A percentile compares a stretch with the other conserved stretches of the same genome.
These are phyloP conservation scores for Penicillium waksmanii DNA, from an alignment of 495 filamentous ascomycete species.

Conservation along the genomic window DNA sequence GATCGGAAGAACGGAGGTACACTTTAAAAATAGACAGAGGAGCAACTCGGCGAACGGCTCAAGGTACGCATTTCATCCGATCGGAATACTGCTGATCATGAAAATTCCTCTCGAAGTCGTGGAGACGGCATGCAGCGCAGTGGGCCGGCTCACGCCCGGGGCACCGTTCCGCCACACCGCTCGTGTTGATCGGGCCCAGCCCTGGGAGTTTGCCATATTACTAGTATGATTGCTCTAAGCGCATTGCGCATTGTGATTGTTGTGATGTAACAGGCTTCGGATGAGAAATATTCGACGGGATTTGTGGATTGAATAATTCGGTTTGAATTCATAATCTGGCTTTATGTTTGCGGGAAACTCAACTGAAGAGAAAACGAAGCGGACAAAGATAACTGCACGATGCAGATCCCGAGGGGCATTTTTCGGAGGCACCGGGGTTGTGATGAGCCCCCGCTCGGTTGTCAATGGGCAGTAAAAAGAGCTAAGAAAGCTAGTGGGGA, in stretches of 20 bases:
- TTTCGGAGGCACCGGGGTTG: not conserved
- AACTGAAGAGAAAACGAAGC: too few relatives aligned
- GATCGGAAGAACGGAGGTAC: too few relatives aligned
- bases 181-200: not conserved
- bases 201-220: not conserved
- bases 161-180: not conserved
- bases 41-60: not conserved
- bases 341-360: too few relatives aligned
- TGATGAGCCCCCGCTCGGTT: not conserved
- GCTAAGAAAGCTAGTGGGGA: not conserved
- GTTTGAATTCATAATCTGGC: too few relatives aligned
- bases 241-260: too few relatives aligned
- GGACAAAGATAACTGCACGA: not conserved
- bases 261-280: too few relatives aligned
- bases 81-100: not conserved
- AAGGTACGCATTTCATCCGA: not conserved
- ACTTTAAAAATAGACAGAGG: too few relatives aligned
- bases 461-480: not conserved
- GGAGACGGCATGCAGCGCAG: not conserved
- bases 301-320: too few relatives aligned
- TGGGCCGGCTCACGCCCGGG: not conserved
- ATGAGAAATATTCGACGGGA: too few relatives aligned
- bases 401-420: not conserved
- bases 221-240: not conserved
- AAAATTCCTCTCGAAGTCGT: not conserved